Percentiles rank a stretch among this genome's conserved stretches.
Conservation (phyloP, 345 rosid species). For the Moricandia moricandioides region DNA sequence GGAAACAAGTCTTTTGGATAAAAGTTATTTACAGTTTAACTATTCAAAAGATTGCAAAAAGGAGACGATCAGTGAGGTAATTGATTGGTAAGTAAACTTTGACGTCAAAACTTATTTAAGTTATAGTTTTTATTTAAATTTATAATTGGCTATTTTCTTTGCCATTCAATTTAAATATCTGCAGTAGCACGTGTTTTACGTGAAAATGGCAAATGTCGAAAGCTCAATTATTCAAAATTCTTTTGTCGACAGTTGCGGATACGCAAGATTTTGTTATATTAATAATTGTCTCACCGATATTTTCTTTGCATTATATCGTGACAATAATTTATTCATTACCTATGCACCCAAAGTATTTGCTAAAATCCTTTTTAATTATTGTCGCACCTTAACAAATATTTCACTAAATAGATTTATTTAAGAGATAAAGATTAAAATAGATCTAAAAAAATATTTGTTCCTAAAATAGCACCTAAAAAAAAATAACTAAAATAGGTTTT, state of each 20-base stretch:
- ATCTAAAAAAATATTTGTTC: too few species aligned
- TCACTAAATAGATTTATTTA: not conserved
- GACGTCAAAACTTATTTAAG: not conserved
- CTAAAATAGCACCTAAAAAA: too few species aligned
- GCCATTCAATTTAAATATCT: slow-evolving; percentile 8
- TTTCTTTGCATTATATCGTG: not conserved
- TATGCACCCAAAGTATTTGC: not conserved
- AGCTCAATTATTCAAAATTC: slow-evolving; percentile 12
- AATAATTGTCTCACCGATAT: not conserved
- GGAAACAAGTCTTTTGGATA: not conserved
- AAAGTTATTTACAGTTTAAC: not conserved
- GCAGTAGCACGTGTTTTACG: slow-evolving; percentile 35
- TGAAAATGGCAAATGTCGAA: slow-evolving; percentile 16
- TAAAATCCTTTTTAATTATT: not conserved
- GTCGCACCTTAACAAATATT: not conserved
- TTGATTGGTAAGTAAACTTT: slow-evolving; percentile 25
- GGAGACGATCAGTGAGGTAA: slow-evolving; percentile 27
- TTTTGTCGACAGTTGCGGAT: slow-evolving; percentile 19
- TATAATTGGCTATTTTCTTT: not conserved
- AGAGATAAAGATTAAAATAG: too few species aligned
- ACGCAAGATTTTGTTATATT: not conserved
- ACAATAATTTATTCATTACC: not conserved
- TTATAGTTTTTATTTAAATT: not conserved
- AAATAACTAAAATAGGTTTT: too few species aligned
- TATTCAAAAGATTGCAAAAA: slow-evolving; percentile 2